Percentiles rank a stretch among this genome's conserved stretches.
These are phyloP conservation scores for Macrolepiota dolichaula DNA, from an alignment of 768 basidiomycete genomes.

Conservation along the genomic window DNA sequence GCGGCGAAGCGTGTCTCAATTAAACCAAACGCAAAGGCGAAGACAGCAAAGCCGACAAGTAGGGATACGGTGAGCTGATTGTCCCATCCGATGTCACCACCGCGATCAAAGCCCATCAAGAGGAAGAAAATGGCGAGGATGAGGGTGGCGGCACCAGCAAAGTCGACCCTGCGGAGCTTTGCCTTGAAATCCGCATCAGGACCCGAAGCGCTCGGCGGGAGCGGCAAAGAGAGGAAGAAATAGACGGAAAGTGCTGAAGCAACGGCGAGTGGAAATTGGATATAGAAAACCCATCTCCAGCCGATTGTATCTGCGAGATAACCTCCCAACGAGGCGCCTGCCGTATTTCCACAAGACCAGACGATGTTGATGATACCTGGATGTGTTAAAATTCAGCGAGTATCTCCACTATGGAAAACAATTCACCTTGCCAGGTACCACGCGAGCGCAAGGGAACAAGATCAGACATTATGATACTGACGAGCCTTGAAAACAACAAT, in stretches of 20 bases:
- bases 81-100: constrained; percentile 47
- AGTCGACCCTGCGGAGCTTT: constrained; percentile 62
- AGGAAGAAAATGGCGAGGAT: constrained; percentile 54
- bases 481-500: constrained; percentile 34
- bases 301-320: constrained; percentile 60
- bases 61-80: constrained; percentile 34
- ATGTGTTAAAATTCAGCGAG: not conserved
- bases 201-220: constrained; percentile 24
- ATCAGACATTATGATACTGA: constrained; percentile 65
- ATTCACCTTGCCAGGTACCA: constrained; percentile 67
- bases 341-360: constrained; percentile 52
- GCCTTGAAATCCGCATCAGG: constrained; percentile 31
- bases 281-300: constrained; percentile 67
- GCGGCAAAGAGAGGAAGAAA: constrained; percentile 52
- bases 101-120: constrained; percentile 54
- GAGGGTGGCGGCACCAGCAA: constrained; percentile 53
- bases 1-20: constrained; percentile 47
- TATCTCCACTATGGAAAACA: not conserved
- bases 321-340: constrained; percentile 63
- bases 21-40: constrained; percentile 34
- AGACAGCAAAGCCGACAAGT: constrained; percentile 29
- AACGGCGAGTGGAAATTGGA: constrained; percentile 56
- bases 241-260: constrained; percentile 53
- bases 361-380: constrained; percentile 58
- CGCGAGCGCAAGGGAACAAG: constrained; percentile 57